Evolutionary conservation across 2,329 filamentous ascomycete genomes (phyloP).

Genomic region (Alternaria sp.): DNA sequence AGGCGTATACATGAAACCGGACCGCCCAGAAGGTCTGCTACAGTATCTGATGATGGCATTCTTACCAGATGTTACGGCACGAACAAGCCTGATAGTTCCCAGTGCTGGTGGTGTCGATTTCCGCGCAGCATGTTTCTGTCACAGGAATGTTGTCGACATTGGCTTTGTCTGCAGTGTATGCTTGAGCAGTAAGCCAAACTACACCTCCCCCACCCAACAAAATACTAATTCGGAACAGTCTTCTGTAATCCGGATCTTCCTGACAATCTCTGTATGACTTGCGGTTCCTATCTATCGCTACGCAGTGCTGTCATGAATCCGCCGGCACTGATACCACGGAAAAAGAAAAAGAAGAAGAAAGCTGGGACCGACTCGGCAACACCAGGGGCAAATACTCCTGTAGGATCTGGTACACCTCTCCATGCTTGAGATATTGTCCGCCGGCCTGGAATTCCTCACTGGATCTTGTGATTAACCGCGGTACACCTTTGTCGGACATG

Average conservation of each 20-base stretch:
- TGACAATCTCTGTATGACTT: conserved; percentile 50
- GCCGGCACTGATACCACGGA: conserved; percentile 49
- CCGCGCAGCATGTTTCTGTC: conserved; percentile 97
- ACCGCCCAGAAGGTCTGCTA: conserved; percentile 68
- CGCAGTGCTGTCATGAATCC: conserved; percentile 44
- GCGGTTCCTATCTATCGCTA: conserved; percentile 51
- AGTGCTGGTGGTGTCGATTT: conserved; percentile 92
- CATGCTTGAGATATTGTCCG: conserved; percentile 34
- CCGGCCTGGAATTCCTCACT: conserved; percentile 3
- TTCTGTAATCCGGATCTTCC: conserved; percentile 49
- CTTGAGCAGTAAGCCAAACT: conserved; percentile 70
- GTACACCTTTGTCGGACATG: conserved; percentile 6
- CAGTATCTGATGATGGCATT: conserved; percentile 97
- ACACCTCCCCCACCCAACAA: conserved; percentile 13
- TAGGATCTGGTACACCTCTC: conserved; percentile 45
- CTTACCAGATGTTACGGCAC: conserved; percentile 72
- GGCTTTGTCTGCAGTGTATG: conserved; percentile 98
- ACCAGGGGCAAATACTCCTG: conserved; percentile 45
- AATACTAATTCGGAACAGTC: conserved; percentile 35
- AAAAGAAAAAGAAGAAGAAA: conserved; percentile 54
- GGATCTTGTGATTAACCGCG: conserved; percentile 7
- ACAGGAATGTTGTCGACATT: conserved; percentile 86
- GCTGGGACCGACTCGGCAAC: conserved; percentile 46
- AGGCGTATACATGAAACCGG: conserved; percentile 72
- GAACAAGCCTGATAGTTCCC: conserved; percentile 75